phyloP scores from a whole-genome alignment of 106 monocot genomes.

The Allium fistulosum region DNA sequence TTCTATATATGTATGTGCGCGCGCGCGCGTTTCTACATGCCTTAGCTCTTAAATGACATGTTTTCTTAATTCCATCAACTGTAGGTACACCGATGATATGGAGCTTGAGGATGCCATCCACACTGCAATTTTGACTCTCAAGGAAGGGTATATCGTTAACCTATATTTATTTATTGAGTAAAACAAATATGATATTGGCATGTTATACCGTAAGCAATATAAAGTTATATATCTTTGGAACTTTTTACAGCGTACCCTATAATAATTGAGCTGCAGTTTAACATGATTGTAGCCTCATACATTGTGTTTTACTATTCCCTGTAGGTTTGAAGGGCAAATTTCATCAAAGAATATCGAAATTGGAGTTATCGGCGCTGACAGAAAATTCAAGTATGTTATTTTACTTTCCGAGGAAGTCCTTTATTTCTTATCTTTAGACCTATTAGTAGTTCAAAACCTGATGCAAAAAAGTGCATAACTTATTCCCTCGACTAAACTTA shows the following conservation, averaged over 20 bases:
- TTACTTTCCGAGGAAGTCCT: not conserved
- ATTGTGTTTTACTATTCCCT: conserved; percentile 2
- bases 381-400: conserved; percentile 61
- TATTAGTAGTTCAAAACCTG: no score
- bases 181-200: no score
- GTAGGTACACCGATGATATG: conserved; percentile 97
- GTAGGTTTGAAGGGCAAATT: conserved; percentile 97
- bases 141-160: conserved; percentile 57
- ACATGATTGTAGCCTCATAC: conserved; percentile 1
- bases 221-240: no score
- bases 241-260: no score
- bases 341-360: conserved; percentile 97
- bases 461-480: no score
- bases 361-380: conserved; percentile 75
- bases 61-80: not conserved
- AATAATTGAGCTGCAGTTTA: no score
- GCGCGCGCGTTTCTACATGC: no score
- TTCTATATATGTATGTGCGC: no score
- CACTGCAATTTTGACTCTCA: conserved; percentile 93
- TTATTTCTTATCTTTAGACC: no score
- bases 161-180: not conserved
- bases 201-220: no score
- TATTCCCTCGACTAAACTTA: no score
- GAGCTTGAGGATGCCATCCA: conserved; percentile 99
- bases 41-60: no score